These are phyloP conservation scores for Beta lomatogona DNA, from an alignment of 179 eudicot genomes.

Conservation along the genomic window DNA sequence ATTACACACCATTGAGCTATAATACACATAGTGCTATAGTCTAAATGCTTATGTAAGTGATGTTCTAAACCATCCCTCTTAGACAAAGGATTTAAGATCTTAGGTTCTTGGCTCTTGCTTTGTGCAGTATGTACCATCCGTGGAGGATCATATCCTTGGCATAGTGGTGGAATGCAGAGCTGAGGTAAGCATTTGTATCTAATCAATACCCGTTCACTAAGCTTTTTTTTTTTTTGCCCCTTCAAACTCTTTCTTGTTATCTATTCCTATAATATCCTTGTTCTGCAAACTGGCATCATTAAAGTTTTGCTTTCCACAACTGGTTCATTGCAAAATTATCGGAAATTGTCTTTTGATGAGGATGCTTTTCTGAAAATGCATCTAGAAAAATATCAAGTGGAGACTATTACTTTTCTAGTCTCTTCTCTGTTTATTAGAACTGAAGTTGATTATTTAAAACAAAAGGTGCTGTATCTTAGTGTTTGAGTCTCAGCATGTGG, in stretches of 20 bases:
- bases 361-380: neutral
- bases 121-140: conserved; percentile 80
- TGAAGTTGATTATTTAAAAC: neutral
- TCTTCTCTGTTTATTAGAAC: neutral
- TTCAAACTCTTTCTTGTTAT: neutral
- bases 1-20: neutral
- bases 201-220: neutral
- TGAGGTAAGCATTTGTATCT: conserved; percentile 61
- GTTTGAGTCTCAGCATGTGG: neutral
- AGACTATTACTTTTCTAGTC: neutral
- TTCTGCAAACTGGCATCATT: neutral
- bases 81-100: neutral
- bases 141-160: conserved; percentile 89
- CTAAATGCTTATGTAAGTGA: neutral
- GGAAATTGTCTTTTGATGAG: neutral
- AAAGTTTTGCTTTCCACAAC: neutral
- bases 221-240: neutral
- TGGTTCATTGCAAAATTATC: neutral
- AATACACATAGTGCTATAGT: conserved; percentile 10
- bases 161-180: conserved; percentile 78
- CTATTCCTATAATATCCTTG: neutral
- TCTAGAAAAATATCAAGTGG: neutral
- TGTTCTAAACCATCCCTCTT: neutral
- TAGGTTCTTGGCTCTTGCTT: conserved; percentile 9
- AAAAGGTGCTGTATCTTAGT: neutral